These are phyloP conservation scores for Fusarium virguliforme DNA, from an alignment of 2,329 filamentous ascomycete species.

Conservation along the genomic window DNA sequence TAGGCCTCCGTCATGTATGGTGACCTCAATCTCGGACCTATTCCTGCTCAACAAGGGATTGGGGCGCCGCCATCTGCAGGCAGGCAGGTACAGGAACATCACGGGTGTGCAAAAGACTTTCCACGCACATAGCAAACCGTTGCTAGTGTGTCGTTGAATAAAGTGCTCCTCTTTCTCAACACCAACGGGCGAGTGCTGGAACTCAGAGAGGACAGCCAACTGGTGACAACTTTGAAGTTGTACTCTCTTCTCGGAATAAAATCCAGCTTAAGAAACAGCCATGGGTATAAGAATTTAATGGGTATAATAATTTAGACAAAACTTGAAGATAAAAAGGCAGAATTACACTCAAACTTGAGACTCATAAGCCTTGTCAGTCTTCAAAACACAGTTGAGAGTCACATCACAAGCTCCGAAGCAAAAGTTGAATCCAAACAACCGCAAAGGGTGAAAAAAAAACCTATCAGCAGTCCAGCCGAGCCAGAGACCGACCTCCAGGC, in stretches of 20 bases:
- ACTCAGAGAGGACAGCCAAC: not conserved
- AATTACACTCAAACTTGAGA: not conserved
- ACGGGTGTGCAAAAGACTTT: too few species aligned
- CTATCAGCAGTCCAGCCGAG: too few species aligned
- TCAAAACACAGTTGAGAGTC: not conserved
- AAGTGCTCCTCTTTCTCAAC: not conserved
- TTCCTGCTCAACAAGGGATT: not conserved
- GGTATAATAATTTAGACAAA: not conserved
- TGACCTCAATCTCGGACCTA: not conserved
- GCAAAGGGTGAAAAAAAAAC: not conserved
- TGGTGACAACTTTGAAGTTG: not conserved
- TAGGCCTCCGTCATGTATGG: not conserved
- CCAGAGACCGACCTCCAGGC: too few species aligned
- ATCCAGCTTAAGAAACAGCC: not conserved
- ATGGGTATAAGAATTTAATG: too few species aligned
- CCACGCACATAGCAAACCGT: not conserved
- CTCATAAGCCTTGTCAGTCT: not conserved
- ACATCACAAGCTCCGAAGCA: not conserved
- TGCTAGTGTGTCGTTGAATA: not conserved
- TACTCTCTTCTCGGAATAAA: not conserved
- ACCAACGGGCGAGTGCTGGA: not conserved
- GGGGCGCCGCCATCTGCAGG: too few species aligned
- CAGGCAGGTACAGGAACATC: too few species aligned
- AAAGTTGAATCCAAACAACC: not conserved
- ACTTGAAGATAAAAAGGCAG: not conserved